Evolutionary conservation across 2,329 filamentous ascomycete genomes (phyloP).

Genomic region (Fusarium fujikuroi): DNA sequence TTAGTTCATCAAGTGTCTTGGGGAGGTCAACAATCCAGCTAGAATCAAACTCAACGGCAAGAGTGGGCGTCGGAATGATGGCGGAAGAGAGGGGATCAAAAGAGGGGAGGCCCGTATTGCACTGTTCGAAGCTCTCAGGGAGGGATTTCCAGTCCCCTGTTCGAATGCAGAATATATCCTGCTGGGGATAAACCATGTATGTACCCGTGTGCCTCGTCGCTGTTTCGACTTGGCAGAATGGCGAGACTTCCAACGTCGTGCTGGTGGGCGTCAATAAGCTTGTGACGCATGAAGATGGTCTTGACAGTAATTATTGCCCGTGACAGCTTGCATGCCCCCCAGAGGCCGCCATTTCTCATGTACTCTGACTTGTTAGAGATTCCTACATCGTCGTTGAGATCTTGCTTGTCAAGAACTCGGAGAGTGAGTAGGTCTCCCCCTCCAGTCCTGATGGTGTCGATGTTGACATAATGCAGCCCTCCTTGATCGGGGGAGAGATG

Average conservation of each 20-base stretch:
- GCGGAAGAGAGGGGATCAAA: accelerated
- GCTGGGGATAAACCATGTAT: accelerated
- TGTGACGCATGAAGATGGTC: no score
- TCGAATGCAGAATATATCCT: accelerated
- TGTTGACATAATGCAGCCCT: not conserved
- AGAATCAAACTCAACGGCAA: not conserved
- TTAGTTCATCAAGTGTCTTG: accelerated
- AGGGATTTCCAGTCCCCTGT: not conserved
- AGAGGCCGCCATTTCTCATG: not conserved
- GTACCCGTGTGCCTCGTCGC: accelerated
- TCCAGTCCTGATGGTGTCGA: not conserved
- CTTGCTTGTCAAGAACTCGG: not conserved
- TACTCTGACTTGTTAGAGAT: not conserved
- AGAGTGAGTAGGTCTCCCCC: not conserved
- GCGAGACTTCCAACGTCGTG: accelerated
- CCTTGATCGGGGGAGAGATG: no score
- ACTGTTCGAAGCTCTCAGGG: not conserved
- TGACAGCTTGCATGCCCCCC: not conserved
- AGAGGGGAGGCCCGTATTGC: accelerated
- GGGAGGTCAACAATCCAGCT: not conserved
- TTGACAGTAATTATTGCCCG: no score
- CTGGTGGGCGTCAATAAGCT: no score
- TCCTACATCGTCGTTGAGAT: accelerated
- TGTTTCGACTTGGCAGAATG: not conserved
- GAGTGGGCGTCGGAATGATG: accelerated